A percentile compares a stretch with the other conserved stretches of the same genome.
Conservation (phyloP, 2,329 filamentous ascomycete species). For the Xylariomycetidae sp. region DNA sequence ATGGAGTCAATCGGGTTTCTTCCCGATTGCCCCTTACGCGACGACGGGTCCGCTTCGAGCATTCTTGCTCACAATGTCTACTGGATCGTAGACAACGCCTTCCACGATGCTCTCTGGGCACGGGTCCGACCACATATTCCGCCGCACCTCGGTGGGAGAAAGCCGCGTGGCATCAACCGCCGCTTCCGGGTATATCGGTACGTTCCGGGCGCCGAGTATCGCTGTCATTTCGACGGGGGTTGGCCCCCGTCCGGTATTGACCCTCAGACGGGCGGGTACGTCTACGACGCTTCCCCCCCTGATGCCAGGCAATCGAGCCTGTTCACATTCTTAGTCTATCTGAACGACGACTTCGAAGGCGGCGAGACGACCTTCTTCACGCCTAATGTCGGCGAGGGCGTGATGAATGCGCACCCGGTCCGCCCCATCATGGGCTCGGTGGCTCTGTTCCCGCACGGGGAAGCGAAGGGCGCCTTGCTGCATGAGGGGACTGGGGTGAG, state of each 20-base stretch:
- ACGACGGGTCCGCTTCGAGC: slow-evolving; percentile 24
- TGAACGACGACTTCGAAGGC: slow-evolving; percentile 68
- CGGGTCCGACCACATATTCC: slow-evolving; percentile 24
- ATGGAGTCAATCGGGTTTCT: slow-evolving; percentile 62
- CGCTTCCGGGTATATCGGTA: slow-evolving; percentile 70
- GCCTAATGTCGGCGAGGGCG: slow-evolving; percentile 58
- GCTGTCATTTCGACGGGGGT: slow-evolving; percentile 66
- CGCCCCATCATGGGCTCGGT: slow-evolving; percentile 65
- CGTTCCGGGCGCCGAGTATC: slow-evolving; percentile 67
- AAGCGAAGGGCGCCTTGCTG: slow-evolving; percentile 58
- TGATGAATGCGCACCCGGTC: slow-evolving; percentile 65
- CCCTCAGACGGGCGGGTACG: slow-evolving; percentile 47
- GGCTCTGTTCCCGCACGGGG: slow-evolving; percentile 66
- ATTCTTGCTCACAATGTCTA: slow-evolving; percentile 15
- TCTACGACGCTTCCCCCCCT: slow-evolving; percentile 61
- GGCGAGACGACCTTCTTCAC: slow-evolving; percentile 70
- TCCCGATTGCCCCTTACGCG: slow-evolving; percentile 57
- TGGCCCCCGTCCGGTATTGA: slow-evolving; percentile 67
- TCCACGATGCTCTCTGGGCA: slow-evolving; percentile 12
- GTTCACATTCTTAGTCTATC: slow-evolving; percentile 65
- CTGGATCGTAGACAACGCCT: slow-evolving; percentile 13
- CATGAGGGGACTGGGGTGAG: slow-evolving; percentile 68
- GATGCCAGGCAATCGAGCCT: slow-evolving; percentile 59
- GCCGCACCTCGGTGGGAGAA: slow-evolving; percentile 46
- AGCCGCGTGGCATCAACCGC: slow-evolving; percentile 60